Conservation (phyloP, 495 filamentous ascomycete species). For the Aspergillus carlsbadensis region DNA sequence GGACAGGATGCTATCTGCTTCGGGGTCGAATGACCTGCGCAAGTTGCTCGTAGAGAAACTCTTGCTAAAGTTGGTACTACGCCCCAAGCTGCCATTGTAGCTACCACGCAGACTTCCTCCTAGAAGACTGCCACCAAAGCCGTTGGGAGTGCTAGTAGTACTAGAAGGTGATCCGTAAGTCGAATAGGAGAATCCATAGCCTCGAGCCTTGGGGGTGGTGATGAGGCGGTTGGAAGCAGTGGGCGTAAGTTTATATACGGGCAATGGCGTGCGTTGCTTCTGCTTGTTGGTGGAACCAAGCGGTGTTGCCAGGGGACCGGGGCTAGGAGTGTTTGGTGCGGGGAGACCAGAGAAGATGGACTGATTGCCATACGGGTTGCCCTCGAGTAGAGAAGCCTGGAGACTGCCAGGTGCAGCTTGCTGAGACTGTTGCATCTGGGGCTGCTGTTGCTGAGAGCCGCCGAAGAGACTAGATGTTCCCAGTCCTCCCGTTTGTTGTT, state of each 20-base stretch:
- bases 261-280: slow-evolving; percentile 73
- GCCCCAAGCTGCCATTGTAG: slow-evolving; percentile 57
- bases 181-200: slow-evolving; percentile 87
- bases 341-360: slow-evolving; percentile 74
- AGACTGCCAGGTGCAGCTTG: slow-evolving; percentile 58
- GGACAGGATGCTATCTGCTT: slow-evolving; percentile 78
- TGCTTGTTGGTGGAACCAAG: slow-evolving; percentile 69
- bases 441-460: slow-evolving; percentile 47
- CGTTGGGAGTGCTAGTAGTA: slow-evolving; percentile 66
- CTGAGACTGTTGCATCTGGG: slow-evolving; percentile 46
- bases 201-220: slow-evolving; percentile 75
- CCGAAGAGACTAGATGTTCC: slow-evolving; percentile 63
- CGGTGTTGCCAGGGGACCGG: slow-evolving; percentile 84
- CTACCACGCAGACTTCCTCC: slow-evolving; percentile 48
- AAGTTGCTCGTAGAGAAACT: slow-evolving; percentile 67
- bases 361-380: slow-evolving; percentile 76
- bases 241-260: slow-evolving; percentile 86
- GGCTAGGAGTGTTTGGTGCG: slow-evolving; percentile 59
- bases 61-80: slow-evolving; percentile 58
- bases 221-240: slow-evolving; percentile 71
- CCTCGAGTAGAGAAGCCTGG: slow-evolving; percentile 72
- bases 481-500: slow-evolving; percentile 49
- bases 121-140: slow-evolving; percentile 64
- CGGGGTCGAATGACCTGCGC: slow-evolving; percentile 59
- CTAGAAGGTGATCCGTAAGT: slow-evolving; percentile 81